A percentile compares a stretch with the other conserved stretches of the same genome.
These are phyloP conservation scores for Tilletia horrida DNA, from an alignment of 1,284 basidiomycete genomes.

Conservation along the genomic window DNA sequence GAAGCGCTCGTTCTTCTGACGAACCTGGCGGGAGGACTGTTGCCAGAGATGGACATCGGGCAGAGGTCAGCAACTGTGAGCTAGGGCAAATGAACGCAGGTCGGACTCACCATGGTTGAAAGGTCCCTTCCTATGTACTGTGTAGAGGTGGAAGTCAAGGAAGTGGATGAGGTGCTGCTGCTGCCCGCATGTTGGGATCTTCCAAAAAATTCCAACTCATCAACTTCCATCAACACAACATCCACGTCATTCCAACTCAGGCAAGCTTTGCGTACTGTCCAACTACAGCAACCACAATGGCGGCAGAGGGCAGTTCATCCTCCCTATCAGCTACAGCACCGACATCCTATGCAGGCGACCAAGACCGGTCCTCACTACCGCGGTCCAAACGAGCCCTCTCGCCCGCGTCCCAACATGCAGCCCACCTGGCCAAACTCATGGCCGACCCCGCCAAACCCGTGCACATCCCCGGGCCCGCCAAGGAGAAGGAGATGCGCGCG, in stretches of 20 bases:
- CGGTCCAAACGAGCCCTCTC: constrained; percentile 21
- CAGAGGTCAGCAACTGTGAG: too few relatives aligned
- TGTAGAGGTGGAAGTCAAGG: not conserved
- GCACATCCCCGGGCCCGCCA: constrained; percentile 28
- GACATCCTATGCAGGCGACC: not conserved
- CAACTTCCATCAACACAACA: not conserved
- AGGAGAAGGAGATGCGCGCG: constrained; percentile 36
- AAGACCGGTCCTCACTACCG: not conserved
- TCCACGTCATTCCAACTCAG: not conserved
- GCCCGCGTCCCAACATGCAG: constrained; percentile 44
- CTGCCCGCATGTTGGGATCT: not conserved
- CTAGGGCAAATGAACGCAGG: too few relatives aligned
- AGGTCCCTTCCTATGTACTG: too few relatives aligned
- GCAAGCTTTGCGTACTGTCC: too few relatives aligned
- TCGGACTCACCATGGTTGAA: too few relatives aligned
- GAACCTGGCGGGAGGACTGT: constrained; percentile 5
- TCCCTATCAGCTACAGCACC: too few relatives aligned
- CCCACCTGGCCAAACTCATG: constrained; percentile 41
- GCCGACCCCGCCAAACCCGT: constrained; percentile 43
- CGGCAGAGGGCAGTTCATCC: not conserved
- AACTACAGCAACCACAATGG: not conserved
- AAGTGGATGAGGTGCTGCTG: not conserved
- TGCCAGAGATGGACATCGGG: too few relatives aligned
- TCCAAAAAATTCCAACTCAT: not conserved
- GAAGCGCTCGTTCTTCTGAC: constrained; percentile 13